phyloP scores from a whole-genome alignment of 2,329 filamentous ascomycete genomes.

The Sarocladium oryzae region DNA sequence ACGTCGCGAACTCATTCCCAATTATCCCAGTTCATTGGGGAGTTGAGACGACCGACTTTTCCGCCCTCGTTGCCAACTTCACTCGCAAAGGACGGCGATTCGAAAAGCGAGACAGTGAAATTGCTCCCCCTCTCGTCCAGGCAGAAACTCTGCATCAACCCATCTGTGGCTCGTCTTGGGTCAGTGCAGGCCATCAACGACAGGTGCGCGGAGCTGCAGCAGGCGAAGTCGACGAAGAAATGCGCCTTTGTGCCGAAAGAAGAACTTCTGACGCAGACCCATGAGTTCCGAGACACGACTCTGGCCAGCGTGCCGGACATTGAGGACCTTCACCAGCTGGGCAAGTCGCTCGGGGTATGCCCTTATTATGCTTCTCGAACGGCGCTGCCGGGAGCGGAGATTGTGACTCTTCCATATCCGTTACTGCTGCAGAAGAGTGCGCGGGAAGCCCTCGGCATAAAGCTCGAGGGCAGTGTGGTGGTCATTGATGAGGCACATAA shows the following conservation, averaged over 20 bases:
- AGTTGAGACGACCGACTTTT: constrained; percentile 71
- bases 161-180: constrained; percentile 65
- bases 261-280: constrained; percentile 62
- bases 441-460: constrained; percentile 79
- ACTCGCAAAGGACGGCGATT: constrained; percentile 21
- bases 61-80: constrained; percentile 60
- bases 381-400: constrained; percentile 76
- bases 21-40: constrained; percentile 77
- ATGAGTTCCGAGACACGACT: constrained; percentile 78
- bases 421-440: constrained; percentile 81
- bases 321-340: constrained; percentile 76
- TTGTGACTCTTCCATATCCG: constrained; percentile 89
- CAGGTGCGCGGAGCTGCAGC: constrained; percentile 82
- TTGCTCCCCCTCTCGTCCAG: constrained; percentile 79
- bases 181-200: constrained; percentile 84
- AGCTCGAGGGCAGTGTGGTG: constrained; percentile 81
- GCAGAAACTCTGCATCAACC: constrained; percentile 86
- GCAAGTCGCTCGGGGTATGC: constrained; percentile 74
- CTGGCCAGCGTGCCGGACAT: constrained; percentile 86
- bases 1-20: constrained; percentile 92
- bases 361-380: constrained; percentile 94
- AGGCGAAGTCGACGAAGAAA: constrained; percentile 50
- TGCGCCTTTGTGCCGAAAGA: constrained; percentile 76
- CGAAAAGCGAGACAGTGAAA: constrained; percentile 50
- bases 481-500: constrained; percentile 98